Percentiles rank a stretch among this genome's conserved stretches.
Conservation (phyloP, 257 asterid genomes). For the Solanum dulcamara region DNA sequence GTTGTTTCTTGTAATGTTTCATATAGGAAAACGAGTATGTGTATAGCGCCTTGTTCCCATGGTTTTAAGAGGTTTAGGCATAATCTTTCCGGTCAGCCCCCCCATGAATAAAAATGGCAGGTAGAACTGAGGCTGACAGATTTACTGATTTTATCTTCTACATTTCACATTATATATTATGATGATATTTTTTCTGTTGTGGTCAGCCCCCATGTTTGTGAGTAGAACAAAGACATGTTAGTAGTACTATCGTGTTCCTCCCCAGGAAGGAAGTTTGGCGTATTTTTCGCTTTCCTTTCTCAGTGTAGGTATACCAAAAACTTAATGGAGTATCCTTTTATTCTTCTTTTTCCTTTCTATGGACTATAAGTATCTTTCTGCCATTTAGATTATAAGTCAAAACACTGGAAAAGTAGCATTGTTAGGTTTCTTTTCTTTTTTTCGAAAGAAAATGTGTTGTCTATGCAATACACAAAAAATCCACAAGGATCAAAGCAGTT, state of each 20-base stretch:
- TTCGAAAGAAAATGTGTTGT: neutral
- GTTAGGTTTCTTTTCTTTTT: neutral
- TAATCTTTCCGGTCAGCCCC: constrained; percentile 1
- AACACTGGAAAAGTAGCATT: neutral
- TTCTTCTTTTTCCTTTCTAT: neutral
- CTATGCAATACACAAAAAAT: neutral
- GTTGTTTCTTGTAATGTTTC: constrained; percentile 1
- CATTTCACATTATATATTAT: neutral
- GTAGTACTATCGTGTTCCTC: no score
- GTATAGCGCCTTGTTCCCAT: constrained; percentile 22
- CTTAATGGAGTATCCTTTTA: neutral
- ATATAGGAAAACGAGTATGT: neutral
- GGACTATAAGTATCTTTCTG: no score
- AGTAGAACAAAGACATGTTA: neutral
- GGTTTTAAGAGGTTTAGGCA: constrained; percentile 27
- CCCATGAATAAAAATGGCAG: constrained; percentile 1
- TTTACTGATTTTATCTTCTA: neutral
- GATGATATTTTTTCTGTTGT: neutral
- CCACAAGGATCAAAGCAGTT: neutral
- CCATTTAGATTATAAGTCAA: neutral
- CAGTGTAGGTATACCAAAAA: neutral
- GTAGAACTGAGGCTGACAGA: neutral
- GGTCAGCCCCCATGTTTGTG: no score
- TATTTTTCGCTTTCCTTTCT: no score
- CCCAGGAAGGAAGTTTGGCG: no score